phyloP scores from a whole-genome alignment of 1,284 basidiomycete species.

The Cryptococcus wingfieldii region DNA sequence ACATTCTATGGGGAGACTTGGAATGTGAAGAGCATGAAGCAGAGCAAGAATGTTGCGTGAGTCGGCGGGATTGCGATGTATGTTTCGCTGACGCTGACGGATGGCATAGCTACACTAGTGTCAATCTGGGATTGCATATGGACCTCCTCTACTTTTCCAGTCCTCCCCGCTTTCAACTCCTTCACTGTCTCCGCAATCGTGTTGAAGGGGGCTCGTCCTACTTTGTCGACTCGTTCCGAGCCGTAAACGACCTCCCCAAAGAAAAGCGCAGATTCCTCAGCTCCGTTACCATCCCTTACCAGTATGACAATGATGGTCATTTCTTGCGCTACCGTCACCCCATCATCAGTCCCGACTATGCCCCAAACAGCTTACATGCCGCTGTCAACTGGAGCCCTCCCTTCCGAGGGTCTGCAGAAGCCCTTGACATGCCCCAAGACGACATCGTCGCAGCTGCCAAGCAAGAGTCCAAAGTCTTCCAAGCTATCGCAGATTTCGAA shows the following conservation, averaged over 20 bases:
- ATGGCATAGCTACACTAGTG: slow-evolving; percentile 66
- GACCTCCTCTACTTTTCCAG: slow-evolving; percentile 83
- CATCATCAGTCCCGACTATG: slow-evolving; percentile 58
- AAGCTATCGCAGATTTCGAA: slow-evolving; percentile 64
- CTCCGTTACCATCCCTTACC: slow-evolving; percentile 68
- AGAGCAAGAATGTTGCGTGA: slow-evolving; percentile 79
- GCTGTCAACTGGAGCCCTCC: slow-evolving; percentile 91
- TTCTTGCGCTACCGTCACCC: slow-evolving; percentile 75
- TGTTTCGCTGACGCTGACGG: background rate
- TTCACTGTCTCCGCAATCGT: slow-evolving; percentile 81
- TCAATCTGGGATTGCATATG: slow-evolving; percentile 86
- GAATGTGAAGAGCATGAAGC: slow-evolving; percentile 75
- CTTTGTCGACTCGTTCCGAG: slow-evolving; percentile 78
- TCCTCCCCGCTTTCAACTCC: slow-evolving; percentile 80
- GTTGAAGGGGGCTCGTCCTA: slow-evolving; percentile 78
- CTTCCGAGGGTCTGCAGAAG: slow-evolving; percentile 69
- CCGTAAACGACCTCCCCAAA: slow-evolving; percentile 59
- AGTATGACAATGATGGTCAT: slow-evolving; percentile 87
- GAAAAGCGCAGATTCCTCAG: slow-evolving; percentile 56
- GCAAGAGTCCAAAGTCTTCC: slow-evolving; percentile 54
- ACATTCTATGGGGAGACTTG: slow-evolving; percentile 91
- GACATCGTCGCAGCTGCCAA: background rate
- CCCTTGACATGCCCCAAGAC: slow-evolving; percentile 42
- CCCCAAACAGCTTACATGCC: slow-evolving; percentile 9
- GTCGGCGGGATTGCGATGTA: background rate